These are phyloP conservation scores for Mycocentrospora acerina DNA, from an alignment of 2,329 filamentous ascomycete species.

Conservation along the genomic window DNA sequence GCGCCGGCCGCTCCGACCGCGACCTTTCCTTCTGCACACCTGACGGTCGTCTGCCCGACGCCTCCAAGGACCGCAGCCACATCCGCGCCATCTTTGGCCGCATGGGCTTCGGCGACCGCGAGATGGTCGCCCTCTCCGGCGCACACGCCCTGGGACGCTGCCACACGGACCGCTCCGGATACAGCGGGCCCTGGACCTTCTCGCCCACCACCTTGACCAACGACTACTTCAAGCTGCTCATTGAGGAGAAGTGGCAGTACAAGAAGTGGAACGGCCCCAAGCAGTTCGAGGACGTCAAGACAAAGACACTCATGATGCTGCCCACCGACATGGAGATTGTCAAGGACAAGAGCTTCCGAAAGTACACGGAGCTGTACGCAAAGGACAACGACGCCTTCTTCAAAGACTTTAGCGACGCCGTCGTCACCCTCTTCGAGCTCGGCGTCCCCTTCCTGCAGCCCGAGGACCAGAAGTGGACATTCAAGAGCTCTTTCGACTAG, in stretches of 20 bases:
- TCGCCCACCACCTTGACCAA: constrained; percentile 83
- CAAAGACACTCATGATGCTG: constrained; percentile 94
- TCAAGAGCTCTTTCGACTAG: constrained; percentile 49
- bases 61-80: constrained; percentile 71
- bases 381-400: constrained; percentile 92
- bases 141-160: constrained; percentile 81
- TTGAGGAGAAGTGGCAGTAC: constrained; percentile 92
- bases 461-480: constrained; percentile 48
- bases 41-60: constrained; percentile 88
- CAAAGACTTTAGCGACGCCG: constrained; percentile 80
- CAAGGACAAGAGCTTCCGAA: constrained; percentile 83
- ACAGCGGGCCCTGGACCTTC: constrained; percentile 80
- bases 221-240: constrained; percentile 85
- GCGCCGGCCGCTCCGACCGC: constrained; percentile 79
- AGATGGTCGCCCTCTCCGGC: constrained; percentile 90
- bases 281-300: constrained; percentile 86
- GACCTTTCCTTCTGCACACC: constrained; percentile 86
- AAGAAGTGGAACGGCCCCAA: constrained; percentile 96
- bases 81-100: constrained; percentile 90
- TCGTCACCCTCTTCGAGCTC: constrained; percentile 85
- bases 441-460: constrained; percentile 78
- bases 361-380: constrained; percentile 82
- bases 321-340: constrained; percentile 86
- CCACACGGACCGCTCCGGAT: constrained; percentile 87
- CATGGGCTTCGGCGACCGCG: constrained; percentile 97